Evolutionary conservation across 345 rosid species (phyloP).

Genomic region (Acer campestre): DNA sequence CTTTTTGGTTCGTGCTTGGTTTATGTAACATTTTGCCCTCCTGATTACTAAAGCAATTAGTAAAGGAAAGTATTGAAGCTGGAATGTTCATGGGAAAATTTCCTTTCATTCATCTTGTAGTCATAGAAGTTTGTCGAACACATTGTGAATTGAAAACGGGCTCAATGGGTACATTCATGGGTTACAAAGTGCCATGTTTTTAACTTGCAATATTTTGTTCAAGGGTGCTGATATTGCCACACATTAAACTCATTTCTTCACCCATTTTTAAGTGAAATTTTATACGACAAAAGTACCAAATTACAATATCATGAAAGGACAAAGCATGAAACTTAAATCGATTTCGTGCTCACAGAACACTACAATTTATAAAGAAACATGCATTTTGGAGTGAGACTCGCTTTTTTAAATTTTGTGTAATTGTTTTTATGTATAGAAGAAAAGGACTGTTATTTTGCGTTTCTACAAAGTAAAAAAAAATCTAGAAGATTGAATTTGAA

Average conservation of each 20-base stretch:
- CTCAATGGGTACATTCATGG: neutral
- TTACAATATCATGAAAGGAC: neutral
- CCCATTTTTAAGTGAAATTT: neutral
- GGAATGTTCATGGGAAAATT: neutral
- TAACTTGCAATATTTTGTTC: neutral
- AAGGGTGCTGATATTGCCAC: neutral
- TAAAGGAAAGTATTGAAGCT: neutral
- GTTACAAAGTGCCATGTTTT: neutral
- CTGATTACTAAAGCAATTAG: neutral
- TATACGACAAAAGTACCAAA: neutral
- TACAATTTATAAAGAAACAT: neutral
- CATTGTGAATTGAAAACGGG: neutral
- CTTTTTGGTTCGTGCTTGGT: neutral
- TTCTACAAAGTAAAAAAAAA: neutral
- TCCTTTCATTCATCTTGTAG: neutral
- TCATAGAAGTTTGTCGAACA: slow-evolving; percentile 1
- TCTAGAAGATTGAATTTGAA: neutral
- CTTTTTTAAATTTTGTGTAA: neutral
- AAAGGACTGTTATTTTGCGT: neutral
- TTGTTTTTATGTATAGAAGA: neutral
- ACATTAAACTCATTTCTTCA: neutral
- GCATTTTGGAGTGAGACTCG: neutral
- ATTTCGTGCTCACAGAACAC: neutral
- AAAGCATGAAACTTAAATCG: neutral
- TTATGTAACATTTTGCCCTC: neutral